Base-by-base conservation (phyloP, 169 alveolate species). In the Babesia ovis region DNA sequence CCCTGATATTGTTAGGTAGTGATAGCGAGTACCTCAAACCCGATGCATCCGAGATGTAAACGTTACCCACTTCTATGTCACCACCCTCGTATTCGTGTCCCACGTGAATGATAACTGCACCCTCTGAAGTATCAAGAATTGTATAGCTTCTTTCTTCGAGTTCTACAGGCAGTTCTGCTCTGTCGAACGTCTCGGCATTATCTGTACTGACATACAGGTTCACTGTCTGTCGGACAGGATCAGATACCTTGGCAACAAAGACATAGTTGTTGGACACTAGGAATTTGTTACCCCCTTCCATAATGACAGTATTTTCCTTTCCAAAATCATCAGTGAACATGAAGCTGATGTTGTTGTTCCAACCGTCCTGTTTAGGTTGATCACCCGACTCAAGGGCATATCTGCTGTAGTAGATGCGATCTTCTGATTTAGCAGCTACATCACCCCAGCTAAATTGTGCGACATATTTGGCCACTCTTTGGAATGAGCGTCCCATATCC, bases 31-130 rank as follows among this genome's bases (percentile, higher is more conserved):
- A 97, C n/a, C 94, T 88, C 39, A 92, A 77, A 2, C 99, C 99
- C 35, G 88, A 77, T n/a, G 95, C 91, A 81, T 97, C 98, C 25
- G 98, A 92, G 45, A 96, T 91, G 81, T 96, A 97, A 34, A 97
- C 93, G 88, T 95, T 93, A 14, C 99, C 99, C n/a, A 91, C 91
- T 56, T 86, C 92, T 2, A 74, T 60, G 27, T 85, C 85, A 34
- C 92, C 86, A 20, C 94, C 89, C 37, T 92, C 92, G 48, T 93
- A 92, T 34, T 95, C 95, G 73, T 95, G 98, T 69, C 96, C 95
- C 51, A 98, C 98, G 61, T 96, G 98, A 59, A 98, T 84, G 91
- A 98, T 94, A 23, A 98, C 98, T 25, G 98, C 91, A 25, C 97
- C 95, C 87, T 96, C 98, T 4, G 98, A 94, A 16, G 99, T 95